Evolutionary conservation across 768 basidiomycete species (phyloP).

Genomic region (Russula compacta): DNA sequence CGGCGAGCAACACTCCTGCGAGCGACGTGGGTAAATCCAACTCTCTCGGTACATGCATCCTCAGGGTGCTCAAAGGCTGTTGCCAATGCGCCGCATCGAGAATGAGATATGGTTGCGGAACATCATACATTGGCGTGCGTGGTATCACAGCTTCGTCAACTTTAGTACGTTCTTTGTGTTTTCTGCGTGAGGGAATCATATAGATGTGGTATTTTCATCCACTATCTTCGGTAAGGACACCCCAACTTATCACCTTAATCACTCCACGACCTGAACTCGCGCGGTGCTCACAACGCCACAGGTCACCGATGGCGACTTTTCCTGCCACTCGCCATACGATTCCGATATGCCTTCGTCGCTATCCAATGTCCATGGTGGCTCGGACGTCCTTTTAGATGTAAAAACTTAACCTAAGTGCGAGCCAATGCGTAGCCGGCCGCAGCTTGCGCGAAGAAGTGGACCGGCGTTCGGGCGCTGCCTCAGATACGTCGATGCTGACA

Average conservation of each 20-base stretch:
- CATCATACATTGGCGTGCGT: constrained; percentile 45
- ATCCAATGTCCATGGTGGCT: constrained; percentile 23
- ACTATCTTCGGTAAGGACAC: constrained; percentile 23
- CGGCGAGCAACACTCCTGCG: constrained; percentile 37
- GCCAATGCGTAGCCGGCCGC: background rate
- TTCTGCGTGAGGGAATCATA: background rate
- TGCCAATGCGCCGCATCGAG: constrained; percentile 24
- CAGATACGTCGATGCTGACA: too few relatives aligned
- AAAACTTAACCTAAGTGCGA: background rate
- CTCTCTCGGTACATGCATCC: constrained; percentile 41
- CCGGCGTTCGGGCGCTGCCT: too few relatives aligned
- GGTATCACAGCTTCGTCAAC: constrained; percentile 59
- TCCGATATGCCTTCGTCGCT: constrained; percentile 32
- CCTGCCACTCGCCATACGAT: constrained; percentile 36
- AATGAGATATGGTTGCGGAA: constrained; percentile 34
- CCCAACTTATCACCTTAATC: constrained; percentile 53
- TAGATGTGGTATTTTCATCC: too few relatives aligned
- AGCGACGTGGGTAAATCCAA: constrained; percentile 71
- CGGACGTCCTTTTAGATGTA: constrained; percentile 20
- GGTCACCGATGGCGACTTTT: constrained; percentile 55
- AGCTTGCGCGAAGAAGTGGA: background rate
- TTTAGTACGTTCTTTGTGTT: constrained; percentile 39
- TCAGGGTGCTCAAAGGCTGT: constrained; percentile 61
- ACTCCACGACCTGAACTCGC: constrained; percentile 43
- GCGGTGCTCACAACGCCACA: constrained; percentile 44